Base-by-base conservation (phyloP, 1,284 basidiomycete species). In the Leccinum fallax region DNA sequence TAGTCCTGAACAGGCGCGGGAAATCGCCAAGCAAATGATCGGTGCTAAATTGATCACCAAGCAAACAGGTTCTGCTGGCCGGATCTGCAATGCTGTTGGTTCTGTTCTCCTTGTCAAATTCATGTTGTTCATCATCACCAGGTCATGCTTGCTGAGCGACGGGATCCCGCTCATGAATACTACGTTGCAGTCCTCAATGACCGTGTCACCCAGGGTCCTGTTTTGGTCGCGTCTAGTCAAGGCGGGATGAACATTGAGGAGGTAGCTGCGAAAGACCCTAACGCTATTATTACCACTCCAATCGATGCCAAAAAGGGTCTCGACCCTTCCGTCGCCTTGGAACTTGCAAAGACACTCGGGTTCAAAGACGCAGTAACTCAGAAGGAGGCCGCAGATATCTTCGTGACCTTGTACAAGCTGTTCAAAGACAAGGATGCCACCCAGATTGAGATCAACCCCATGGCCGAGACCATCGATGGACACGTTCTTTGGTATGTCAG, bases 401-500 rank as follows among this genome's bases (percentile, higher is more conserved):
- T 99, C 79, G 85, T 92, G 74, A 94, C 97, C 74, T 85, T 99
- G 61, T 98, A 98, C 84, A 90, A 87, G 74, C 92, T 99, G 72
- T 99, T 98, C 86, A 97, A 95, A 80, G 96, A 98, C 67, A 98
- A 97, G 83, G 97, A 99, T 77, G 95, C 97, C 5, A 99, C 97
- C 5, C 97, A 99, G 79, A 98, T 99, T 72, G 97, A 99, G 82
- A 99, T 99, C 78, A 99, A 99, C 82, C 97, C 97, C 26, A 82
- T 99, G 80, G 95, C 95, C n/a, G 92, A 98, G 80, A 93, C 95
- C 55, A 85, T 84, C 40, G 96, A 98, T 74, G 97, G 97, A 11
- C 86, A 85, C 68, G 95, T 99, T 57, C 88, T 99, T 59, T 99
- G 96, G 94, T 94, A 70, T 69, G 84, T 78, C 28, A 19, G 19